phyloP scores from a whole-genome alignment of 148 eudicot genomes.

The Linanthus parryae region DNA sequence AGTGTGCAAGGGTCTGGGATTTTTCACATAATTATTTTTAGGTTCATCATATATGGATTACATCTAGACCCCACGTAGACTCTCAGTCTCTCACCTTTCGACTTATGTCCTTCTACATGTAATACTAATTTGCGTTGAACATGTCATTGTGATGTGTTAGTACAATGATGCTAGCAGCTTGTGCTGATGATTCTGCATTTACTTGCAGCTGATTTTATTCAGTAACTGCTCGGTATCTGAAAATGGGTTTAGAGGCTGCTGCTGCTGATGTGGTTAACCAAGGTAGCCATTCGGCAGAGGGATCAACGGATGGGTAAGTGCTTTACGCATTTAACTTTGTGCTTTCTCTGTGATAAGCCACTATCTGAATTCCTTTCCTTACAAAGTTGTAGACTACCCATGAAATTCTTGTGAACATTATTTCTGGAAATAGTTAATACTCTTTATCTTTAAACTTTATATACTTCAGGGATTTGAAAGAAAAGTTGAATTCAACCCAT shows the following conservation, averaged over 20 bases:
- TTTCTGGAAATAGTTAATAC: not conserved
- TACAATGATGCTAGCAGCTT: not conserved
- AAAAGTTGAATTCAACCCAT: too few species aligned
- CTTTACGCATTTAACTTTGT: not conserved
- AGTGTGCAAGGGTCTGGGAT: not conserved
- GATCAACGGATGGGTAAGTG: conserved; percentile 31
- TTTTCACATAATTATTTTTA: too few species aligned
- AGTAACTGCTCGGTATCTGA: conserved; percentile 2
- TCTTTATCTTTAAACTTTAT: not conserved
- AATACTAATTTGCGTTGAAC: not conserved
- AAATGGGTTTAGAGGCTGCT: conserved; percentile 32
- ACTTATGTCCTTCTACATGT: too few species aligned
- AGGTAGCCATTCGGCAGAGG: conserved; percentile 19
- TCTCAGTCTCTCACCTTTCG: too few species aligned
- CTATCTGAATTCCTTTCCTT: not conserved
- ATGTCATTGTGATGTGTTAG: not conserved
- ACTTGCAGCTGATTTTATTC: not conserved
- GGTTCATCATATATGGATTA: too few species aligned
- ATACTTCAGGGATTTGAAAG: not conserved
- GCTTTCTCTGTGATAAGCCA: not conserved
- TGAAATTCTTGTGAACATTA: not conserved
- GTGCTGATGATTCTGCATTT: not conserved
- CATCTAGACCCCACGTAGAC: too few species aligned
- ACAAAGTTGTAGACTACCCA: not conserved
- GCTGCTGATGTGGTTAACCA: conserved; percentile 23